These are phyloP conservation scores for Albifimbria verrucaria DNA, from an alignment of 2,329 filamentous ascomycete species.

Conservation along the genomic window DNA sequence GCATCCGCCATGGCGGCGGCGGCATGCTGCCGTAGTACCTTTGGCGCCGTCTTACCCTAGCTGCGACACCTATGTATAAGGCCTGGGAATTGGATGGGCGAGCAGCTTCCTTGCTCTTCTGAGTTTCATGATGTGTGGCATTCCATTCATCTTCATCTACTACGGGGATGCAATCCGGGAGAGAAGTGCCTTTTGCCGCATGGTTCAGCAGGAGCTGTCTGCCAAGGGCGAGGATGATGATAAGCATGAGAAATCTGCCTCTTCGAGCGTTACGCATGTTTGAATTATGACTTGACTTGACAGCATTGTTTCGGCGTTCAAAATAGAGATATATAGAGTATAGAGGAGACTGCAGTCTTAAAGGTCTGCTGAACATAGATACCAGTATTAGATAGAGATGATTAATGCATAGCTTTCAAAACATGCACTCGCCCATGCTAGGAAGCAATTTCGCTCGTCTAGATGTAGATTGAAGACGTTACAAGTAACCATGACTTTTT, in stretches of 20 bases:
- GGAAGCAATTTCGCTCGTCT: too few relatives aligned
- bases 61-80: constrained; percentile 1
- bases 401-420: too few relatives aligned
- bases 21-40: background rate
- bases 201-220: background rate
- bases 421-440: too few relatives aligned
- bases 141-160: background rate
- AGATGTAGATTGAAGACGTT: too few relatives aligned
- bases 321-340: too few relatives aligned
- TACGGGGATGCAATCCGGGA: constrained; percentile 1
- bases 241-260: background rate
- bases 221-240: background rate
- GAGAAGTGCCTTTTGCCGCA: background rate
- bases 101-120: background rate
- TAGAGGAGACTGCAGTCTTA: too few relatives aligned
- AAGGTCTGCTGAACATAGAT: too few relatives aligned
- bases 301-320: too few relatives aligned
- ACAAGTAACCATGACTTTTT: too few relatives aligned
- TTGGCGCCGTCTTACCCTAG: background rate
- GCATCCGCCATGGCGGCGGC: constrained; percentile 1
- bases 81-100: background rate
- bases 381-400: too few relatives aligned
- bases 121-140: background rate
- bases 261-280: background rate
- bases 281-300: background rate